Base-by-base conservation (phyloP, 768 basidiomycete species). In the Rossbeevera mucosa region DNA sequence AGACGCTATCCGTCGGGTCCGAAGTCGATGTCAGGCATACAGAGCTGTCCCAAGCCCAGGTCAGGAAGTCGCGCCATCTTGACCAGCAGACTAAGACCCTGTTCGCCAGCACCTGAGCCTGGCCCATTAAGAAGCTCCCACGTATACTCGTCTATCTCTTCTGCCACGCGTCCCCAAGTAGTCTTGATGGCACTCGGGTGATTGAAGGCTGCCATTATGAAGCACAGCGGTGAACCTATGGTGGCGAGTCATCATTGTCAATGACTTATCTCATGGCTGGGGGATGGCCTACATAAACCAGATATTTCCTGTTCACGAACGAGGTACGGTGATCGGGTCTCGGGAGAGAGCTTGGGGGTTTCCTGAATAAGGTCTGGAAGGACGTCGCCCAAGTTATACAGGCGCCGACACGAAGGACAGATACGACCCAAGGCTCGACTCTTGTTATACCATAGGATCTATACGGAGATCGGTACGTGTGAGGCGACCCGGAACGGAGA, bases 371-470 rank as follows among this genome's bases (percentile, higher is more conserved):
- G 76, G 22, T 81, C 77, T 3, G 78, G 76, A 1, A 90, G 73
- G 1, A 72, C 64, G 46, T 92, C 89, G 1, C 87, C 87, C 0
- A 91, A 68, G 5, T 72, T 74, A 62, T 90, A 92, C 26, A 90
- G 67, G 14, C 89, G 72, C 64, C 82, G 80, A 62, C 90, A 92
- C 0, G 86, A 79, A 2, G 90, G 89, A 60, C 90, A 92, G 47
- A 91, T 77, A 24, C 90, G 81, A 49, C 82, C 79, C 9, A 74
- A 77, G 5, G 76, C 67, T 2, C 90, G 79, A 62, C 86, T 89
- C 70, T 89, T 89, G 73, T 92, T 92, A 62, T 91, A 91, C 88
- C 88, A 91, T 12, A 91, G 59, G 9, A 87, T 82, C 88, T 88
- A 55, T 24, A 28, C 7, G 47, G 38, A 51, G 43, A 18, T 50